Evolutionary conservation across 495 filamentous ascomycete genomes (phyloP), one percentile per base, ranked within the genome.

Genomic region (Penicilliopsis zonata): DNA sequence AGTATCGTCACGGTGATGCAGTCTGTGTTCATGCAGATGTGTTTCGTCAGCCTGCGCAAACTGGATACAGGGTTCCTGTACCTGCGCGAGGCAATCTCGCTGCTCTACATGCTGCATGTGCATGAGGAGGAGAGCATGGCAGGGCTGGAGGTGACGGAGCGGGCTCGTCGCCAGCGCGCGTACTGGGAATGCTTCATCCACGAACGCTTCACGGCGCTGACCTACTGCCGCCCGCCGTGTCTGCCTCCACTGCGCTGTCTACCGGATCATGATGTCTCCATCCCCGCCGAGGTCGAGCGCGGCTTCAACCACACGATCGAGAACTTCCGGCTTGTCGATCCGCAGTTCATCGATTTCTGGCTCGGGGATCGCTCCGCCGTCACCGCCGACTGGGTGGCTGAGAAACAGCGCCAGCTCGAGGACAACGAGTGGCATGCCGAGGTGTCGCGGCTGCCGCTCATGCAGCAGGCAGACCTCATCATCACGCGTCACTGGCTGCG

Each of bases 401-500:
- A 43, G 21, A 51, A 53, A 20, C 45, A 53, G 31, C 42, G 30
- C 5, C 36, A 53, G 23, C 18, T 53, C 9, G 50, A 48, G 10
- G 47, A 53, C 24, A 31, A 28, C 15, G 20, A 41, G 12, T 53
- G 50, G 50, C 38, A 51, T n/a, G 27, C 32, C 9, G 42, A 53
- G 30, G 50, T 53, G 12, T 46, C 42, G 0, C 33, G 28, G 13
- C 35, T 70, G 13, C 54, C 55, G 4, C 51, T 53, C 18, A 53
- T 57, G 39, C 63, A 69, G 43, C 67, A 61, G 31, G 69, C 67
- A 3, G 68, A 74, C 38, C 52, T 74, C 5, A 52, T 66, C 18
- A 55, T 72, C 20, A 72, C 69, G 0, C 52, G 63, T 34, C 69
- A 74, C 32, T 74, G 69, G 69, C 55, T 74, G 10, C 50, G 60